Evolutionary conservation across 2,329 filamentous ascomycete species (phyloP).

Genomic region (Aspergillus ruber): DNA sequence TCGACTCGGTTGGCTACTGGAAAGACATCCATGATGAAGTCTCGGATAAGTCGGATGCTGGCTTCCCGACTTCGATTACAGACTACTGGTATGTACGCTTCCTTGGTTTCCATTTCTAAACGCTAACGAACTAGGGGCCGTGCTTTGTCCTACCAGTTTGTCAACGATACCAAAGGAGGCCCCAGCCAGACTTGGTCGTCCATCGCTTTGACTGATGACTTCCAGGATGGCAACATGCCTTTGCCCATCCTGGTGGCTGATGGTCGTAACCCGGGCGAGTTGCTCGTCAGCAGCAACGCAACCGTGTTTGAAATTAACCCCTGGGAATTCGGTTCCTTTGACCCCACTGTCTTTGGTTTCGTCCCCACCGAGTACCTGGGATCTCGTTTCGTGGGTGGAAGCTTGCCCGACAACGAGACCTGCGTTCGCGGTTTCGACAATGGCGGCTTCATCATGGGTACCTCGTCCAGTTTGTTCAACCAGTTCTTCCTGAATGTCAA

Average conservation of each 20-base stretch:
- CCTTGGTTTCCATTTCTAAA: not conserved
- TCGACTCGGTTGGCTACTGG: constrained; percentile 57
- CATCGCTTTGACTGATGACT: constrained; percentile 55
- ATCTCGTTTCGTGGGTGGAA: constrained; percentile 62
- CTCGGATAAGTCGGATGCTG: constrained; percentile 54
- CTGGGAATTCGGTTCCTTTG: constrained; percentile 68
- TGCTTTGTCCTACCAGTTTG: constrained; percentile 72
- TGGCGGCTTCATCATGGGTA: constrained; percentile 74
- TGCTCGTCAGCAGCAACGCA: constrained; percentile 59
- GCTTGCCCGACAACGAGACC: constrained; percentile 46
- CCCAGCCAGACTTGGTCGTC: constrained; percentile 75
- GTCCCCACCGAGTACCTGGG: constrained; percentile 64
- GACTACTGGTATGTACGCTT: constrained; percentile 63
- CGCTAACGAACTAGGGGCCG: constrained; percentile 48
- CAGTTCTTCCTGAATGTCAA: constrained; percentile 62
- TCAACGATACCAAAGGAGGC: constrained; percentile 68
- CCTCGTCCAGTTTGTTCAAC: constrained; percentile 78
- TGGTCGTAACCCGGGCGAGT: constrained; percentile 55
- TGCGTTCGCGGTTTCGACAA: constrained; percentile 79
- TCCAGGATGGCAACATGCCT: constrained; percentile 56
- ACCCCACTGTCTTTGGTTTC: constrained; percentile 64
- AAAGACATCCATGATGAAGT: constrained; percentile 54
- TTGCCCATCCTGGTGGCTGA: constrained; percentile 67
- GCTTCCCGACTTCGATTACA: constrained; percentile 66
- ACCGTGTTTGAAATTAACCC: constrained; percentile 72